These are phyloP conservation scores for Aureobasidium sp. DNA, from an alignment of 2,329 filamentous ascomycete species.

Conservation along the genomic window DNA sequence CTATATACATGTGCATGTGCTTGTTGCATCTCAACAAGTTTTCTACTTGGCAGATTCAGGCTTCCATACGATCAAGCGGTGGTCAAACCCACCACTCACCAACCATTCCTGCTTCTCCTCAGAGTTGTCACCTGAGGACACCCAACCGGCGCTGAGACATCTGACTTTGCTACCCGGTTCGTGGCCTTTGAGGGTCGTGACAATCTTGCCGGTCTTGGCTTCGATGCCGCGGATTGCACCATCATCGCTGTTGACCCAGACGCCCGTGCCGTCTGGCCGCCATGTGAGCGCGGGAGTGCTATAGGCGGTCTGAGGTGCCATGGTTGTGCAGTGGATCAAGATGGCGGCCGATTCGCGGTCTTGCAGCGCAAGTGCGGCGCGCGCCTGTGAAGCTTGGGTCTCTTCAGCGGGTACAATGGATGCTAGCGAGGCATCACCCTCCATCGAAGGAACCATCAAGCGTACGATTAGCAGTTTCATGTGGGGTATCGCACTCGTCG, in stretches of 20 bases:
- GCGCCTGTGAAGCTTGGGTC: constrained; percentile 37
- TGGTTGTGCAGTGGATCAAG: constrained; percentile 48
- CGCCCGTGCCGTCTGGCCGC: constrained; percentile 46
- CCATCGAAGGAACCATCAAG: constrained; percentile 1
- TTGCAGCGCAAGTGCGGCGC: constrained; percentile 43
- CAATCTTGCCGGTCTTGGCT: constrained; percentile 48
- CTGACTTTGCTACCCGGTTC: constrained; percentile 50
- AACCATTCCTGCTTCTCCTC: constrained; percentile 40
- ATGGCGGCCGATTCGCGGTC: constrained; percentile 53
- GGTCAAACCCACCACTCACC: constrained; percentile 58
- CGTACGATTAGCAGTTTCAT: constrained; percentile 30
- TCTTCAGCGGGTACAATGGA: constrained; percentile 20
- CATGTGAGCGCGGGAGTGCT: constrained; percentile 54
- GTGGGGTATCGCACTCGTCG: constrained; percentile 51
- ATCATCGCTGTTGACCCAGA: constrained; percentile 60
- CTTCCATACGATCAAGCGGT: constrained; percentile 51
- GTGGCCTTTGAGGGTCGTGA: constrained; percentile 42
- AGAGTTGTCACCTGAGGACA: constrained; percentile 20
- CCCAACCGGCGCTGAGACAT: constrained; percentile 47
- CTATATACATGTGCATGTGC: not conserved
- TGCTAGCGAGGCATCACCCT: not conserved
- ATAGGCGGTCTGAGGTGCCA: constrained; percentile 55
- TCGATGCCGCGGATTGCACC: constrained; percentile 54
- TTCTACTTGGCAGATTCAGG: not conserved
- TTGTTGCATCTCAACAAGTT: not conserved